Percentiles rank a stretch among this genome's conserved stretches.
phyloP scores from a whole-genome alignment of 495 filamentous ascomycete species.

The Amphirosellinia nigrospora region DNA sequence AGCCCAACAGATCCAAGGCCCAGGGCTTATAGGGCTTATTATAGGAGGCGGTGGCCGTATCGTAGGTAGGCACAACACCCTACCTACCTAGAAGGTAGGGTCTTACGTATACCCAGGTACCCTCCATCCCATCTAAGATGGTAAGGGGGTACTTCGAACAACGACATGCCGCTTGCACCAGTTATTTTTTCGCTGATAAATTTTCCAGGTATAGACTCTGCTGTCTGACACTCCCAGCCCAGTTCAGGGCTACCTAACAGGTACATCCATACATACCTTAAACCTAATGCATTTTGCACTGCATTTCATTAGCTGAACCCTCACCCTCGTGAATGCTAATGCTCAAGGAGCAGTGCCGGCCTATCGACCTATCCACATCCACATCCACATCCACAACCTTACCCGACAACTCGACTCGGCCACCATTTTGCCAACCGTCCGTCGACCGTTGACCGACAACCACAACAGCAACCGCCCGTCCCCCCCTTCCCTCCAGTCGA shows the following conservation, averaged over 20 bases:
- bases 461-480: conserved; percentile 13
- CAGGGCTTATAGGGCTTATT: not conserved
- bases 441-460: conserved; percentile 12
- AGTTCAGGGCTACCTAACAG: conserved; percentile 3
- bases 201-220: conserved; percentile 10
- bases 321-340: conserved; percentile 22
- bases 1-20: not conserved
- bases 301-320: conserved; percentile 27
- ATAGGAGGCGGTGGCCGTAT: too few species aligned
- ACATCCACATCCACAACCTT: conserved; percentile 22
- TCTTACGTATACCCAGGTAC: not conserved
- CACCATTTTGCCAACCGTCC: conserved; percentile 19
- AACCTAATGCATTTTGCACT: conserved; percentile 17
- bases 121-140: conserved; percentile 1
- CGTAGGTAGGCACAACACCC: not conserved
- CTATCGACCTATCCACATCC: conserved; percentile 1
- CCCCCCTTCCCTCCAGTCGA: conserved; percentile 10
- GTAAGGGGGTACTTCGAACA: not conserved
- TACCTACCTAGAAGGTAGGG: not conserved
- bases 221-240: conserved; percentile 9
- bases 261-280: too few species aligned
- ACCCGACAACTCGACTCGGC: conserved; percentile 9
- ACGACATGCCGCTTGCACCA: not conserved
- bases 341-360: not conserved
- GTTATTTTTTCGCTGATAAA: conserved; percentile 13